A percentile compares a stretch with the other conserved stretches of the same genome.
phyloP scores from a whole-genome alignment of 345 rosid species.

The Adansonia digitata region DNA sequence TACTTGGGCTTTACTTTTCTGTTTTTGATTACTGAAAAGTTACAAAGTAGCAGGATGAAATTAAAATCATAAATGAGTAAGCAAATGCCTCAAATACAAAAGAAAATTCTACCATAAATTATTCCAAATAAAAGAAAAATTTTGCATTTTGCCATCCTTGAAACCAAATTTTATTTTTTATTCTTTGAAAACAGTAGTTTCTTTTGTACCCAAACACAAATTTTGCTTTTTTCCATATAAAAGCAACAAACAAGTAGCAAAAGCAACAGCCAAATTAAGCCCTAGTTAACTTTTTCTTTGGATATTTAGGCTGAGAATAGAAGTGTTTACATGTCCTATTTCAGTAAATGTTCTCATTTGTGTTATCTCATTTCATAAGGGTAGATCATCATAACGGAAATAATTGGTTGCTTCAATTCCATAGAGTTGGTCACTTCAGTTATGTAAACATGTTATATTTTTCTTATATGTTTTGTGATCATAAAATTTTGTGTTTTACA shows the following conservation, averaged over 20 bases:
- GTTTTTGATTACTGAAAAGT: neutral
- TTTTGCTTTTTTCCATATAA: neutral
- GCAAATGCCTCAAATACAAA: neutral
- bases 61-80: neutral
- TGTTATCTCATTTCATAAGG: neutral
- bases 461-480: neutral
- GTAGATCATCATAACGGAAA: neutral
- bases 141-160: neutral
- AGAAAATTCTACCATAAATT: neutral
- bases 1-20: neutral
- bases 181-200: neutral
- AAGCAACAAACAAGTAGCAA: neutral
- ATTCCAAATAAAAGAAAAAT: neutral
- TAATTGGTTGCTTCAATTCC: neutral
- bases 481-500: conserved; percentile 27
- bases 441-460: neutral
- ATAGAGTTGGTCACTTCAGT: neutral
- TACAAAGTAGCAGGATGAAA: neutral
- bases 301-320: too few relatives aligned
- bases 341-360: too few relatives aligned
- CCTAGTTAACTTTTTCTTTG: neutral
- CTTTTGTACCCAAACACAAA: neutral
- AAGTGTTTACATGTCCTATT: neutral
- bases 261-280: neutral
- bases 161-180: neutral